Base-by-base conservation (phyloP, 129 eudicot species). In the Ambrosia artemisiifolia region DNA sequence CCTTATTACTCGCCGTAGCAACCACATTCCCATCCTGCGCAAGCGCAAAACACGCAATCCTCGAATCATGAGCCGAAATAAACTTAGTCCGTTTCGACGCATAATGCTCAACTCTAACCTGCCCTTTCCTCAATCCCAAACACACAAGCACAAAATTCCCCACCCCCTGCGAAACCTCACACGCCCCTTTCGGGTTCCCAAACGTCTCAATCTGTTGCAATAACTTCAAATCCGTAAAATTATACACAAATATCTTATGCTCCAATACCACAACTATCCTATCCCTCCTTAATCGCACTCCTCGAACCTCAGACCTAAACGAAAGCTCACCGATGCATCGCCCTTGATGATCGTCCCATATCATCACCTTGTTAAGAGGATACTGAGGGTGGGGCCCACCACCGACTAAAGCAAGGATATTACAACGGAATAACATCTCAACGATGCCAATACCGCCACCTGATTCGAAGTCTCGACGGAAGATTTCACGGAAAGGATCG, bases 301-400 rank as follows among this genome's bases (percentile, higher is more conserved):
- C 89, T 0, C 95, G 83, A 36, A 92, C 98, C 77, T 92, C 96
- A 3, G 91, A 86, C 65, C 96, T 62, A 49, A 92, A 92, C 1
- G 93, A 81, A 0, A 92, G 38, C 62, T 92, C 98, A 11, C 98
- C 98, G 3, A 89, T 92, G 72, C 98, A 92, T 32, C 91, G 74
- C 55, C 43, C 43, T 36, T 36, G 43, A 36, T 36, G 43, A 36
- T 36, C 43, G 43, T 36, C 43, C 43, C 43, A 89, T 8, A 88
- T 89, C 91, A 88, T 88, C 2, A 88, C 96, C 76, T 92, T 92
- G 34, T 86, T 92, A 2, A 62, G 69, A 1, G 96, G 98, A 67
- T 85, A 92, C 86, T 86, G 98, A 3, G 98, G 95, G 13, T 88
- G 78, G 6, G 95, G 77, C 2, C 98, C 94, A 3, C 94, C 95